These are phyloP conservation scores for Penicillium corylophilum DNA, from an alignment of 2,329 filamentous ascomycete species.

Conservation along the genomic window DNA sequence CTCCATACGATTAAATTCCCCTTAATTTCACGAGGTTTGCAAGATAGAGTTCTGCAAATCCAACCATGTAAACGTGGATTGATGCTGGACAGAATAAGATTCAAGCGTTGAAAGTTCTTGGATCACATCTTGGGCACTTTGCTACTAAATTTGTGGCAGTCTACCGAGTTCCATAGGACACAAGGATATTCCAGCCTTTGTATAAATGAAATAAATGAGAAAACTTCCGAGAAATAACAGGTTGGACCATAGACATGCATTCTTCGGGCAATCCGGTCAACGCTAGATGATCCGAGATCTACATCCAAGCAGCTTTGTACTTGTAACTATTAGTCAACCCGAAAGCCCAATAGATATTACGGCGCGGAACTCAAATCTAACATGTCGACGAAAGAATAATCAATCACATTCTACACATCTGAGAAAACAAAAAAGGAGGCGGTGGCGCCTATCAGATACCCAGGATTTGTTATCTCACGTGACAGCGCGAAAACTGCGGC, in stretches of 20 bases:
- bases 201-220: no score
- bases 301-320: neutral
- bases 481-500: conserved; percentile 17
- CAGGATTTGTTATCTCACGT: conserved; percentile 20
- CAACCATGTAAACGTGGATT: no score
- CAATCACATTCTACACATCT: neutral
- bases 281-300: neutral
- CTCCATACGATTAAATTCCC: no score
- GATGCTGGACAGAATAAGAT: no score
- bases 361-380: neutral
- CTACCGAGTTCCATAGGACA: no score
- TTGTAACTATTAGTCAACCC: neutral
- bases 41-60: no score
- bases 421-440: neutral
- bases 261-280: neutral
- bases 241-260: no score
- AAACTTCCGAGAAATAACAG: neutral
- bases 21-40: no score
- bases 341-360: neutral
- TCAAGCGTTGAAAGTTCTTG: no score
- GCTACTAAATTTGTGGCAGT: no score
- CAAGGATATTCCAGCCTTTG: no score
- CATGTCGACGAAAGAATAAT: neutral
- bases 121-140: no score
- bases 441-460: conserved; percentile 10